These are phyloP conservation scores for Stipa capillata DNA, from an alignment of 176 grass and related monocot species.

Conservation along the genomic window DNA sequence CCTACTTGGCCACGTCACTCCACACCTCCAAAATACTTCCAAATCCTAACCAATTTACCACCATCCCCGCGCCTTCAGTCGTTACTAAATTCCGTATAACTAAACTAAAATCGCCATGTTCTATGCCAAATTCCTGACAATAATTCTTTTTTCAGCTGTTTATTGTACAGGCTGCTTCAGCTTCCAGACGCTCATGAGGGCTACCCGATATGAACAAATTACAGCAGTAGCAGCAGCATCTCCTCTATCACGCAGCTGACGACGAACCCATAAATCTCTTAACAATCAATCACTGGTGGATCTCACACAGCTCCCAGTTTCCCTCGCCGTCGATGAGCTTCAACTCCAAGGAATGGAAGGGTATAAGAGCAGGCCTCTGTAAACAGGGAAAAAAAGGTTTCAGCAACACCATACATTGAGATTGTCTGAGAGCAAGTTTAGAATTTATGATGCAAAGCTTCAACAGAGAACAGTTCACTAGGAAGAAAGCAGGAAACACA, in stretches of 20 bases:
- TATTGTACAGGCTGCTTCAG: not conserved
- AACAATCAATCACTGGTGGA: conserved; percentile 44
- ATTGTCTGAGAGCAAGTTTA: not conserved
- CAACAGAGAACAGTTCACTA: not conserved
- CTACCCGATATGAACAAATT: not conserved
- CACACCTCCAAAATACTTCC: not conserved
- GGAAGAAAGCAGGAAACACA: not conserved
- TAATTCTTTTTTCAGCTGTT: not conserved
- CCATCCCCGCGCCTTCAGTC: not conserved
- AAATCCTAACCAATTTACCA: not conserved
- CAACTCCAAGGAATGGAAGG: conserved; percentile 85
- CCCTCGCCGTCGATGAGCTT: conserved; percentile 95
- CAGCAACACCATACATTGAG: not conserved
- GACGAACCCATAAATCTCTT: not conserved
- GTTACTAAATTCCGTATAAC: not conserved
- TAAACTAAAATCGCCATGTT: not conserved
- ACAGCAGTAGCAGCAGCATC: not conserved
- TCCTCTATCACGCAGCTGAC: not conserved
- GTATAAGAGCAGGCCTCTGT: conserved; percentile 85
- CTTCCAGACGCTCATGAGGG: not conserved
- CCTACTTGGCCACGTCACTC: not conserved
- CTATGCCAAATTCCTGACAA: not conserved
- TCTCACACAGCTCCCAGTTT: conserved; percentile 79
- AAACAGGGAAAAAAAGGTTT: conserved; percentile 7
- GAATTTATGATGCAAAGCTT: not conserved